Evolutionary conservation across 768 basidiomycete genomes (phyloP).

Genomic region (Pleurotus platypus): DNA sequence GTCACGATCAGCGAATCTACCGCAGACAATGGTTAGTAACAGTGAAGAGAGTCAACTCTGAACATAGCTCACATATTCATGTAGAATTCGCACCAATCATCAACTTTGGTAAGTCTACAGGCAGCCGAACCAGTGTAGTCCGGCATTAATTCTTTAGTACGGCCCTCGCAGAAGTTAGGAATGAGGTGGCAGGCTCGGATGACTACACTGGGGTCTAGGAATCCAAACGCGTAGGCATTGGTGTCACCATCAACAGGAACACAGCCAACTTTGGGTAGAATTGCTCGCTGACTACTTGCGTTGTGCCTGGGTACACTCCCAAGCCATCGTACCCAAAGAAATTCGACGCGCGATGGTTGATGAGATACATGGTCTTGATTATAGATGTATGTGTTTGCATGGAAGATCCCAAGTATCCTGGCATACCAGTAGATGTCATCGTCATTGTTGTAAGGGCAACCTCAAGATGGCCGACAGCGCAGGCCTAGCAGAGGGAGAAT

Average conservation of each 20-base stretch:
- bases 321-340: constrained; percentile 8
- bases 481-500: no score
- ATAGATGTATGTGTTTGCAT: constrained; percentile 11
- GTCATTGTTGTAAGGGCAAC: no score
- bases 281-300: constrained; percentile 13
- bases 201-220: constrained; percentile 39
- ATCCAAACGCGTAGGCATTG: constrained; percentile 34
- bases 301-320: constrained; percentile 10
- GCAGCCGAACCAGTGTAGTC: not conserved
- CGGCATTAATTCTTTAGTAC: constrained; percentile 13
- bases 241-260: constrained; percentile 15
- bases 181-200: constrained; percentile 38
- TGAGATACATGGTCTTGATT: not conserved
- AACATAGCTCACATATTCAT: not conserved
- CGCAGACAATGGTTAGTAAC: not conserved
- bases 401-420: constrained; percentile 16
- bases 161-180: constrained; percentile 28
- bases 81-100: not conserved
- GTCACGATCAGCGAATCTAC: not conserved
- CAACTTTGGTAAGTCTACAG: not conserved
- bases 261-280: constrained; percentile 30
- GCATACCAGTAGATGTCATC: constrained; percentile 36
- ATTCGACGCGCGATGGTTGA: not conserved
- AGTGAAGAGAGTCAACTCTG: not conserved
- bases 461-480: no score